phyloP scores from a whole-genome alignment of 441 rosid species.

The Rhodomyrtus psidioides region DNA sequence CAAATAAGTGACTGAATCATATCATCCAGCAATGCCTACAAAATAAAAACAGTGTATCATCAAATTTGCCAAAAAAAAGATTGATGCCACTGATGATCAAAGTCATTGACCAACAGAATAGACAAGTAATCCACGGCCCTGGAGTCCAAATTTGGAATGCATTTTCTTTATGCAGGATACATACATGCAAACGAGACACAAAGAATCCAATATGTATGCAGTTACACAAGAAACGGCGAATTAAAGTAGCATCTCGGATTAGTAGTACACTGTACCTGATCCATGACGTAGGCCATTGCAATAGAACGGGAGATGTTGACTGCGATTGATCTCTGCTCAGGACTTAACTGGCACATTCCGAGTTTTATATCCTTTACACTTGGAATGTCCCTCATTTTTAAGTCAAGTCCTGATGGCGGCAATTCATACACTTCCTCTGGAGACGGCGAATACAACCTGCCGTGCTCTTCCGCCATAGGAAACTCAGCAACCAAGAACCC shows the following conservation, averaged over 20 bases:
- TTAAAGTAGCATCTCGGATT: not conserved
- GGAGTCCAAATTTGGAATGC: not conserved
- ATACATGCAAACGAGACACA: not conserved
- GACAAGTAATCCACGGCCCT: not conserved
- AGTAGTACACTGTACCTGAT: conserved; percentile 45
- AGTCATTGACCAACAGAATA: not conserved
- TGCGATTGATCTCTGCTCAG: conserved; percentile 68
- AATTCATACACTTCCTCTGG: conserved; percentile 48
- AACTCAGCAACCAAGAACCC: conserved; percentile 92
- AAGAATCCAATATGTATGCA: not conserved
- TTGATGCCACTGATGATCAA: not conserved
- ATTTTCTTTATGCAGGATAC: not conserved
- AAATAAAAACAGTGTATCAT: not conserved
- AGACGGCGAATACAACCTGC: conserved; percentile 26
- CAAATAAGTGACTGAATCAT: not conserved
- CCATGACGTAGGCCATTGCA: conserved; percentile 93
- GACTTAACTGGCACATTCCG: conserved; percentile 29
- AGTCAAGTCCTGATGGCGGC: conserved; percentile 20
- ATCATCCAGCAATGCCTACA: not conserved
- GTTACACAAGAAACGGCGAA: not conserved
- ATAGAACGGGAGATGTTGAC: conserved; percentile 61
- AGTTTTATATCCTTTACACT: conserved; percentile 15
- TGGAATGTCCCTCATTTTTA: conserved; percentile 25
- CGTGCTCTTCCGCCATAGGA: conserved; percentile 23
- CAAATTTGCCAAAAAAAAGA: not conserved